phyloP scores from a whole-genome alignment of 768 basidiomycete genomes.

The Chalciporus chontae region DNA sequence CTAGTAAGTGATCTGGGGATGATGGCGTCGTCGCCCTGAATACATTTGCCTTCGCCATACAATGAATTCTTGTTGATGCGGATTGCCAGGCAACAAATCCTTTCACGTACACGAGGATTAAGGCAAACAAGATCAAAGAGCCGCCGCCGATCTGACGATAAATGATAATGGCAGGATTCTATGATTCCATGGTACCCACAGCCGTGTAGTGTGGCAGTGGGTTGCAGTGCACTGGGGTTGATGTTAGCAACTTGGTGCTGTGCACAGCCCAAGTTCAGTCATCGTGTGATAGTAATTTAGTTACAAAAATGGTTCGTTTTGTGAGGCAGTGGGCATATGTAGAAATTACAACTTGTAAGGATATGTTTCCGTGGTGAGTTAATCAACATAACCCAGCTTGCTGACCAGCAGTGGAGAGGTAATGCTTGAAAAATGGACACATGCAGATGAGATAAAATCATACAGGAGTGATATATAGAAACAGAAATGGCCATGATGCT shows the following conservation, averaged over 20 bases:
- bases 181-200: not conserved
- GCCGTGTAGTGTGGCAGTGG: slow-evolving; percentile 23
- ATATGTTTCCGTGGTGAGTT: slow-evolving; percentile 18
- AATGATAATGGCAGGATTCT: not conserved
- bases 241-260: slow-evolving; percentile 2
- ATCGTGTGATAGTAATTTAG: not conserved
- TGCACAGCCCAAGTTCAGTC: not conserved
- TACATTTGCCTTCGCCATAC: not conserved
- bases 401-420: slow-evolving; percentile 20
- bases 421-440: slow-evolving; percentile 6
- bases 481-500: not conserved
- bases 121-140: not conserved
- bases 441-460: slow-evolving; percentile 9
- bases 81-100: slow-evolving; percentile 23
- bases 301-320: not conserved
- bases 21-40: not conserved
- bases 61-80: slow-evolving; percentile 15
- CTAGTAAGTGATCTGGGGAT: not conserved
- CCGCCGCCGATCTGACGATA: slow-evolving; percentile 9
- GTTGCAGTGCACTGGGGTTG: too few species aligned
- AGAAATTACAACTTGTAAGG: slow-evolving; percentile 18
- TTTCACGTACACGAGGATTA: slow-evolving; percentile 16
- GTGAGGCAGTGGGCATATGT: slow-evolving; percentile 11
- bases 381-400: slow-evolving; percentile 13
- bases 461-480: slow-evolving; percentile 11